Evolutionary conservation across 495 filamentous ascomycete genomes (phyloP), one percentile per base, ranked within the genome.

Genomic region (Annulohypoxylon stygium): DNA sequence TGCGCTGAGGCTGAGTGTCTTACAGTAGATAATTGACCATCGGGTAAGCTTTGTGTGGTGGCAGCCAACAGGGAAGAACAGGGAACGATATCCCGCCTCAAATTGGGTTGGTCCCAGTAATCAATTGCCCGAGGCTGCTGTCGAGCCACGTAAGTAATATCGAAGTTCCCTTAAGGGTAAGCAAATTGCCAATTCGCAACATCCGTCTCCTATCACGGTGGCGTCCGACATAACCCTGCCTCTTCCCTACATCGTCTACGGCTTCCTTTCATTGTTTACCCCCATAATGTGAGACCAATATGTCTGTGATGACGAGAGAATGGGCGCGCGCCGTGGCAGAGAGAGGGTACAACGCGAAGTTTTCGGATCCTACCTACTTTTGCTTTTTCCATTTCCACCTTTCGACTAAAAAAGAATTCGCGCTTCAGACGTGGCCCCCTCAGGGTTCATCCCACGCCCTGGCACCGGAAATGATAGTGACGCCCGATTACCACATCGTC

Each of bases 1-100:
- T 65, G 67, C 58, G 71, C 61, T 70, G 71, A 74, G 71, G 71
- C 71, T 74, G 71, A 74, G 58, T 70, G 67, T 74, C 66, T 74
- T 69, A 66, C 66, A 69, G 65, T 59, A 66, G 55, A 18, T 43
- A 60, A 18, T 37, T 6, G 33, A 48, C 14, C 53, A 65, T 36
- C 59, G 26, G 47, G 57, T 60, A 58, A 67, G 66, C 59, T 16
- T 16, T 53, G 43, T 26, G 47, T 54, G 25, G 50, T 51, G 41
- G 59, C 50, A 54, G 51, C 55, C 69, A 67, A 54, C 69, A 45
- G 39, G 55, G 58, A 57, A 67, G 63, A 67, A 54, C 69, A 45
- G 39, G 55, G 58, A 57, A 67, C 57, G 25, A 54, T 47, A 53
- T 60, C 23, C 50, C 23, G 8, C 39, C 30, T 45, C 36, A 34